Evolutionary conservation across 2,329 filamentous ascomycete species (phyloP), one percentile per base, ranked within the genome.

Genomic region (Talaromyces marneffei): DNA sequence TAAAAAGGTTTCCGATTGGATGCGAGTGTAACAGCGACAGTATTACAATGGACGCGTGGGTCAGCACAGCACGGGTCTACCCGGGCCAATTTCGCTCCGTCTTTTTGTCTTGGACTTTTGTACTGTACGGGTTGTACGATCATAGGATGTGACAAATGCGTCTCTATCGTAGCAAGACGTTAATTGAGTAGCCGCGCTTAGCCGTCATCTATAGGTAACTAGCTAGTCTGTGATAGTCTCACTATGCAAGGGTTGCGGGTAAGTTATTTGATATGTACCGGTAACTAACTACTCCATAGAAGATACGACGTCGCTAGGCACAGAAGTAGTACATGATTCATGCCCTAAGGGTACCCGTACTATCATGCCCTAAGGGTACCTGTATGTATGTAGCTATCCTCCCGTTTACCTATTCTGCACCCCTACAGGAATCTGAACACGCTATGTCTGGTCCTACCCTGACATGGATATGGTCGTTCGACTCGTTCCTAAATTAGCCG

Each of bases 1-100:
- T 16, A 20, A 27, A 31, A 31, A 31, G 25, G 8, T 31, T 50
- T 50, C 27, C n/a, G 46, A 50, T 50, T 50, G 46, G 46, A 50
- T 4, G 23, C 10, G 29, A 12, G 4, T 35, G 48, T 6, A 29
- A 46, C 42, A 25, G 31, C 7, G 20, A 52, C 23, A 23, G 18
- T 23, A 12, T 44, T 42, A 44, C 40, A 23, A 29, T 48, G 14
- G 20, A 18, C 44, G n/a, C n/a, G 23, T 48, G 42, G 44, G 23
- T 48, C 23, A 29, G 23, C 25, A 31, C 16, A 50, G 27, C 3
- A 35, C 48, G 48, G 48, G 48, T 52, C 48, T 52, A n/a, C 18
- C 48, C 48, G 48, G 48, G 48, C 27, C 48, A 52, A 52, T 52
- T 33, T 35, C n/a, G 29, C 48, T 33, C 48, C 48, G 48, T 52